Evolutionary conservation across 768 basidiomycete species (phyloP).

Genomic region (Nidularia sp.): DNA sequence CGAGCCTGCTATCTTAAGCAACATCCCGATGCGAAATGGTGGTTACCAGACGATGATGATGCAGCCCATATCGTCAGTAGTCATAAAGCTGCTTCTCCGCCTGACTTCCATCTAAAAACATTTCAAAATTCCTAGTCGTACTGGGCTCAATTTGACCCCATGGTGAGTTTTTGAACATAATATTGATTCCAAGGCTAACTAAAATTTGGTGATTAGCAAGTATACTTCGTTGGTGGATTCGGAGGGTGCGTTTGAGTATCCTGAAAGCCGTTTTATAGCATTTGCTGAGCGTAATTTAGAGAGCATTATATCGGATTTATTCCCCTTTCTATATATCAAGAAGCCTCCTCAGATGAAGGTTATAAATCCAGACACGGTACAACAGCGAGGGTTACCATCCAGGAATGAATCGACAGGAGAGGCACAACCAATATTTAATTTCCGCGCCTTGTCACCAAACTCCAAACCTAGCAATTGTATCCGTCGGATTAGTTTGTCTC

Average conservation of each 20-base stretch:
- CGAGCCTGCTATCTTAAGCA: constrained; percentile 36
- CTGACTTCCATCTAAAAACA: background rate
- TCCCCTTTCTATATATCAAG: constrained; percentile 39
- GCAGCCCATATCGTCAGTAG: constrained; percentile 39
- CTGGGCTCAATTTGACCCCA: constrained; percentile 54
- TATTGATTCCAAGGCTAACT: background rate
- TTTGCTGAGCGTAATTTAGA: constrained; percentile 14
- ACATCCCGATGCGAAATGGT: constrained; percentile 49
- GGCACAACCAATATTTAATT: no score
- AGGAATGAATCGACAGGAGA: background rate
- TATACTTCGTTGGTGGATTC: constrained; percentile 55
- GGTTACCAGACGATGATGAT: constrained; percentile 42
- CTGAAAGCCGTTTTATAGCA: background rate
- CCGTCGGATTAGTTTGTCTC: no score
- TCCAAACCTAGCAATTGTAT: background rate
- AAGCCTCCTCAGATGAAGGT: background rate
- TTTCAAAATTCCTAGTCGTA: constrained; percentile 29
- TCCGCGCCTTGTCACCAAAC: background rate
- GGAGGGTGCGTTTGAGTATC: constrained; percentile 31
- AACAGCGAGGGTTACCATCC: no score
- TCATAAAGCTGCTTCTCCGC: background rate
- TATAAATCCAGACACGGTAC: no score
- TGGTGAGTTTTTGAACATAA: constrained; percentile 25
- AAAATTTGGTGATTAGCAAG: constrained; percentile 21
- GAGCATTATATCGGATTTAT: constrained; percentile 50